Conservation (phyloP, 495 filamentous ascomycete species). For the Lasiosphaeria ovina region DNA sequence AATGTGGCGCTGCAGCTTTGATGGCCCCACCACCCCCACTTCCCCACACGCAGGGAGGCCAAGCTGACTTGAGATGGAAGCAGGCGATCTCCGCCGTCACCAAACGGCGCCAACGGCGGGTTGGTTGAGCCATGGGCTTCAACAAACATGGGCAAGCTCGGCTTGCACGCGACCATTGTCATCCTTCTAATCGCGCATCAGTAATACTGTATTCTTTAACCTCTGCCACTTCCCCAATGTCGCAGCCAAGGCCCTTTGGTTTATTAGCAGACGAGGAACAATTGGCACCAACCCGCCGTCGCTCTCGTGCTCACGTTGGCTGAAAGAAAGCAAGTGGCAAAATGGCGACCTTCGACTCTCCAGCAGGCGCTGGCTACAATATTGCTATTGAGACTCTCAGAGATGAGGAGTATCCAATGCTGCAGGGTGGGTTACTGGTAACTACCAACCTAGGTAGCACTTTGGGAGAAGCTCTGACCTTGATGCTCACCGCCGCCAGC, state of each 20-base stretch:
- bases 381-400: conserved; percentile 65
- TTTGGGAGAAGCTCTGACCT: neutral
- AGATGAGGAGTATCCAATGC: conserved; percentile 74
- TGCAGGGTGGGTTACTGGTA: conserved; percentile 57
- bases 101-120: neutral
- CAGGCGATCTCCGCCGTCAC: conserved; percentile 41
- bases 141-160: conserved; percentile 10
- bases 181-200: conserved; percentile 1
- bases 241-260: neutral
- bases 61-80: conserved; percentile 25
- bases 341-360: conserved; percentile 7
- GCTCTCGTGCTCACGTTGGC: neutral
- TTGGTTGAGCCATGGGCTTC: neutral
- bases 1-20: neutral
- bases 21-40: conserved; percentile 1
- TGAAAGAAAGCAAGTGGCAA: neutral
- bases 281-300: neutral
- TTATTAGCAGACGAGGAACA: neutral
- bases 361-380: conserved; percentile 52
- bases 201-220: neutral
- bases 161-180: neutral
- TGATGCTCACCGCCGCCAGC: conserved; percentile 16
- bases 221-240: neutral
- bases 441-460: neutral
- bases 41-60: neutral